Evolutionary conservation across 2,329 filamentous ascomycete genomes (phyloP).

Genomic region (Fusarium sp.): DNA sequence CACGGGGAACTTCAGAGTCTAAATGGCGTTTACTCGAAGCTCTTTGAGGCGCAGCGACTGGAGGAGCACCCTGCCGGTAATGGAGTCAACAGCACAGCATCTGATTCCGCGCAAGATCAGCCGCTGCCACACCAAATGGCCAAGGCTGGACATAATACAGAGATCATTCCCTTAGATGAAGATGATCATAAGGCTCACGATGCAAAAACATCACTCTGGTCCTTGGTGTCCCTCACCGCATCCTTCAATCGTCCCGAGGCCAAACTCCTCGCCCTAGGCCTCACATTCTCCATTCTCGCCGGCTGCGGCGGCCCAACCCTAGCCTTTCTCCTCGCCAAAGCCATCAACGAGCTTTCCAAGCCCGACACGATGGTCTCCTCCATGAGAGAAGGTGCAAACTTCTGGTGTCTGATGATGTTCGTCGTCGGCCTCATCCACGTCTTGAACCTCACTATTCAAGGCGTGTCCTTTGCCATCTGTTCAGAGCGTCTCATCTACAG

Average conservation of each 20-base stretch:
- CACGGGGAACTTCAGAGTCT: conserved; percentile 61
- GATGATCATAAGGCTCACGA: background rate
- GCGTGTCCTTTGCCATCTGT: conserved; percentile 37
- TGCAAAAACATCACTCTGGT: background rate
- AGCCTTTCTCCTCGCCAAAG: background rate
- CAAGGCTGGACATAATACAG: background rate
- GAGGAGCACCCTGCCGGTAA: background rate
- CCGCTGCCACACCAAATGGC: background rate
- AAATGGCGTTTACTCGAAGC: conserved; percentile 59
- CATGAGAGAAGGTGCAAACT: background rate
- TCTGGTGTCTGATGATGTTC: background rate
- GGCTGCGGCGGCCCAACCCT: background rate
- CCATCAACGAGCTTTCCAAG: background rate
- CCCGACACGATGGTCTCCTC: background rate
- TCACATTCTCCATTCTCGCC: background rate
- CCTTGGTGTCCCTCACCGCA: background rate
- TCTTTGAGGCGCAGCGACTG: conserved; percentile 57
- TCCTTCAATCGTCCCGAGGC: background rate
- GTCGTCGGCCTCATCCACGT: background rate
- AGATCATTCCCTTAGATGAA: background rate
- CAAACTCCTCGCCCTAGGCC: background rate
- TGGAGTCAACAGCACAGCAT: background rate
- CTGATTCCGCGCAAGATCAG: background rate
- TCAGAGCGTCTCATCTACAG: conserved; percentile 28
- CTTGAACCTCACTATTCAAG: conserved; percentile 6